Evolutionary conservation across 1,139 yeast species (phyloP), one percentile per base, ranked within the genome.

Genomic region (Scheffersomyces segobiensis): DNA sequence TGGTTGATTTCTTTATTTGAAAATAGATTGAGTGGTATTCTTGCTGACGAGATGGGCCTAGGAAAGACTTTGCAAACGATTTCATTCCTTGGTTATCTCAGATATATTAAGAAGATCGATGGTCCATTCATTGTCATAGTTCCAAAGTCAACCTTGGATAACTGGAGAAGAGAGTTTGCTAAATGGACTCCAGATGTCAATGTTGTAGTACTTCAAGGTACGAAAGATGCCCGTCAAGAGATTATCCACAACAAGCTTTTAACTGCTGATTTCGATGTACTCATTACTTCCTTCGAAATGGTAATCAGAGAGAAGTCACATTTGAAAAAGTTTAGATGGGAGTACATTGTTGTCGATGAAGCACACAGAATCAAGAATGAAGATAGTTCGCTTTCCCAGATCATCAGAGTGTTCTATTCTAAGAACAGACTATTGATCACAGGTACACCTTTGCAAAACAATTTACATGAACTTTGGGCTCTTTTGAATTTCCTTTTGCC

Each of bases 121-220:
- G 99, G 99, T 0, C 99, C 99, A 0, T 93, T 89, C 69, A 84
- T 95, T 55, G 88, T 95, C 26, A 89, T 93, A 64, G 98, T 93
- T 0, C 99, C 99, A 3, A 95, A 95, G 71, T 91, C 97, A 0
- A 95, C 99, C 0, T 78, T 95, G 59, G 97, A 95, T 71, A 95
- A 95, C 73, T 95, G 99, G 99, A 81, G 91, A 65, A 84, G 98
- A 70, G 99, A 95, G 72, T 92, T 95, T 73, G 86, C 87, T 56
- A 88, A 86, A 68, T 95, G 98, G 98, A 93, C 98, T 0, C 98
- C 98, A 0, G 97, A 93, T n/a, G 96, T 95, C 8, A 87, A 88
- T 62, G 93, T 90, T 0, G 81, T 92, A 53, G 92, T 93, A 2
- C 74, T 95, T 46, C 97, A 92, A 69, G 99, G 99, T 55, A 86